Conservation (phyloP, 805 yeast genomes). For the Blastobotrys peoriensis region DNA sequence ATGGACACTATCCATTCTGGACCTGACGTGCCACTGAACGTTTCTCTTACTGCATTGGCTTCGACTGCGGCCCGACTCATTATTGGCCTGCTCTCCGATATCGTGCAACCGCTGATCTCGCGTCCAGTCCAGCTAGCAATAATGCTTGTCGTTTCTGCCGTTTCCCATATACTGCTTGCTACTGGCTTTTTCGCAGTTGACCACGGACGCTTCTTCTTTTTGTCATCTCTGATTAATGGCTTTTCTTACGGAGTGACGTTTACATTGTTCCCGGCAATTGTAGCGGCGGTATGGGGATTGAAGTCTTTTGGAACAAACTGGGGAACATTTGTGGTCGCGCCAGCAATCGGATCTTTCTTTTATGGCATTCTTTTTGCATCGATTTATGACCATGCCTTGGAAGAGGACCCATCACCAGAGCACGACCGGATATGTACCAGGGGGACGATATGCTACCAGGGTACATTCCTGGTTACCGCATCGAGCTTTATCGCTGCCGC, state of each 20-base stretch:
- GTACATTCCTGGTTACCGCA: slow-evolving; percentile 26
- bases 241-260: slow-evolving; percentile 74
- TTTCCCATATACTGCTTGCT: slow-evolving; percentile 33
- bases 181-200: slow-evolving; percentile 21
- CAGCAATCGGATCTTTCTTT: slow-evolving; percentile 71
- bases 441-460: slow-evolving; percentile 22
- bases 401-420: neutral
- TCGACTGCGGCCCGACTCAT: slow-evolving; percentile 67
- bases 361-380: slow-evolving; percentile 68
- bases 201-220: slow-evolving; percentile 18
- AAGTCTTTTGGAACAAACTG: slow-evolving; percentile 87
- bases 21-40: slow-evolving; percentile 31
- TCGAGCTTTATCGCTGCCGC: slow-evolving; percentile 21
- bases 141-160: slow-evolving; percentile 32
- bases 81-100: slow-evolving; percentile 67
- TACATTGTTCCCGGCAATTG: slow-evolving; percentile 79
- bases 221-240: slow-evolving; percentile 53
- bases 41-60: slow-evolving; percentile 53
- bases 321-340: slow-evolving; percentile 85
- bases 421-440: slow-evolving; percentile 9
- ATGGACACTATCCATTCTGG: slow-evolving; percentile 36
- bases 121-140: slow-evolving; percentile 26
- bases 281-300: slow-evolving; percentile 81
- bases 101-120: slow-evolving; percentile 32
- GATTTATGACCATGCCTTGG: slow-evolving; percentile 41